Conservation (phyloP, 2,329 filamentous ascomycete species). For the Periconia sp. region DNA sequence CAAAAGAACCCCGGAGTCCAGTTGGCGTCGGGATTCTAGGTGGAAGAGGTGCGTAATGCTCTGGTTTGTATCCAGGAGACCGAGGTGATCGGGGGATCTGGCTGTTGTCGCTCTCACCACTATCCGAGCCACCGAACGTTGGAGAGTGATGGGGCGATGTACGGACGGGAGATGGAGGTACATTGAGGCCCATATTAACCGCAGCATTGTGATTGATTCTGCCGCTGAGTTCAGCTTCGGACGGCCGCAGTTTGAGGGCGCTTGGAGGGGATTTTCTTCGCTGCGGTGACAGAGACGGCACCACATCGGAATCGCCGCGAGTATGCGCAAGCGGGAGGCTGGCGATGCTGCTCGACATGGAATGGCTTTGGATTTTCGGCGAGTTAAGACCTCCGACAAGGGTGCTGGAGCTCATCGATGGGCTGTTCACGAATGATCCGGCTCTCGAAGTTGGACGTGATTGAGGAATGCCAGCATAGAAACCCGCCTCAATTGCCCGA, state of each 20-base stretch:
- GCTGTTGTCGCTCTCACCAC: constrained; percentile 27
- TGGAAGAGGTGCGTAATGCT: constrained; percentile 32
- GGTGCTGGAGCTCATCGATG: constrained; percentile 42
- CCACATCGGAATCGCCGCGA: constrained; percentile 20
- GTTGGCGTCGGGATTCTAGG: constrained; percentile 33
- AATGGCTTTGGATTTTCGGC: constrained; percentile 37
- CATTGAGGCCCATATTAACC: constrained; percentile 43
- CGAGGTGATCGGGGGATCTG: constrained; percentile 30
- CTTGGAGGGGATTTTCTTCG: constrained; percentile 29
- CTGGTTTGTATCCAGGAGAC: constrained; percentile 25
- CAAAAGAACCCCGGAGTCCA: constrained; percentile 31
- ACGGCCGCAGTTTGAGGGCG: constrained; percentile 38
- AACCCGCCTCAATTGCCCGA: constrained; percentile 50
- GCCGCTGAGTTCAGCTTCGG: constrained; percentile 45
- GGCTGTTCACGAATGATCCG: constrained; percentile 32
- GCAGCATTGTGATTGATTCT: constrained; percentile 39
- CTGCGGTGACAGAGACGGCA: constrained; percentile 16
- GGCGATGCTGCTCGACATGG: constrained; percentile 40
- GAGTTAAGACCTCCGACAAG: constrained; percentile 40
- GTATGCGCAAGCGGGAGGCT: constrained; percentile 35
- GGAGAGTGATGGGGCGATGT: constrained; percentile 22
- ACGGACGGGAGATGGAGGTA: constrained; percentile 39
- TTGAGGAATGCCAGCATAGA: constrained; percentile 47
- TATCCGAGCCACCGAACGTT: constrained; percentile 36
- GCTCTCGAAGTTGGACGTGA: constrained; percentile 46